Conservation (phyloP, 2,329 filamentous ascomycete genomes). For the Diaporthe capsici region DNA sequence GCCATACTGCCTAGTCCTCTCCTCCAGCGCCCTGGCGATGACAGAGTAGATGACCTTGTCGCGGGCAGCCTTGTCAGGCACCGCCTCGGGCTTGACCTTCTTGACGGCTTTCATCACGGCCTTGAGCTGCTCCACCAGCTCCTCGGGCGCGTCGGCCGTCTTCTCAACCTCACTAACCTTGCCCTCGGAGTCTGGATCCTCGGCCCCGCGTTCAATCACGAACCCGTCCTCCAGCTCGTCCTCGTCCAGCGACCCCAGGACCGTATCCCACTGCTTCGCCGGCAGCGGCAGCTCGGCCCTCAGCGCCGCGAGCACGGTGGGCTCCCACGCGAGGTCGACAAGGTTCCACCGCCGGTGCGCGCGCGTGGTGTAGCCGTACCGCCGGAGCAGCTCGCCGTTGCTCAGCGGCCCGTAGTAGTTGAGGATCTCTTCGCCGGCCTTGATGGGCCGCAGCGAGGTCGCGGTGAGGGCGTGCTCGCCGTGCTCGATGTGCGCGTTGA, state of each 20-base stretch:
- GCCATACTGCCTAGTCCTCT: conserved; percentile 47
- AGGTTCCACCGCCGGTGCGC: conserved; percentile 86
- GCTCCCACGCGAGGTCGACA: conserved; percentile 78
- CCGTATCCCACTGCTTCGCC: conserved; percentile 37
- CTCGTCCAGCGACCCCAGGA: conserved; percentile 59
- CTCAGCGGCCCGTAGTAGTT: conserved; percentile 92
- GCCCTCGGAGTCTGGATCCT: conserved; percentile 66
- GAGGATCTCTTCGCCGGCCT: conserved; percentile 81
- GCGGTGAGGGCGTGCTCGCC: conserved; percentile 74
- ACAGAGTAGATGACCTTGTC: conserved; percentile 61
- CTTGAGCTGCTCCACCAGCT: conserved; percentile 67
- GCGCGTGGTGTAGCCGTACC: conserved; percentile 89
- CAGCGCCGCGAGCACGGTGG: conserved; percentile 64
- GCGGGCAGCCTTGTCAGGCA: conserved; percentile 65
- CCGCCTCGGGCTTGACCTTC: conserved; percentile 57
- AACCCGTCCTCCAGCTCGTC: conserved; percentile 80
- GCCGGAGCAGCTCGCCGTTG: conserved; percentile 83
- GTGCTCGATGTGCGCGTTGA: conserved; percentile 76
- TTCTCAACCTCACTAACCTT: conserved; percentile 49
- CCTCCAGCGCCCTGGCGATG: conserved; percentile 51
- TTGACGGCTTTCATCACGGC: conserved; percentile 63
- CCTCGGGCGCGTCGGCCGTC: conserved; percentile 61
- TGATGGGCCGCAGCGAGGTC: conserved; percentile 77
- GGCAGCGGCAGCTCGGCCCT: conserved; percentile 55
- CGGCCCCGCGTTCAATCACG: conserved; percentile 71